Percentiles rank a stretch among this genome's conserved stretches.
Evolutionary conservation across 2,329 filamentous ascomycete species (phyloP).

Genomic region (Ophiostoma perfectum): DNA sequence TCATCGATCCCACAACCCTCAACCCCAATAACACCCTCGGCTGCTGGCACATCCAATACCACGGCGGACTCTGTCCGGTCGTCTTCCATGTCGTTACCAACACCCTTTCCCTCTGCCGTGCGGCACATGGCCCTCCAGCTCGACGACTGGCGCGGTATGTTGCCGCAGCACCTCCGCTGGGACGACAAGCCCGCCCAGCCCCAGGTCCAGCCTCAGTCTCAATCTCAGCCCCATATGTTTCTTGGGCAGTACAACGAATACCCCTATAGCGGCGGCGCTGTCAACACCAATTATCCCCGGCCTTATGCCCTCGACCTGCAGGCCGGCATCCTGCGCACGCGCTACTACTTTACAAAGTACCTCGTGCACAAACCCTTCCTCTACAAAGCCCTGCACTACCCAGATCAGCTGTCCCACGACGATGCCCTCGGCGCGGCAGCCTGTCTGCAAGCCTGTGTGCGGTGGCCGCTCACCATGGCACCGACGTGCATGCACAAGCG

Average conservation of each 20-base stretch:
- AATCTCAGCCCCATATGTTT: constrained; percentile 25
- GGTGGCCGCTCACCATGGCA: constrained; percentile 56
- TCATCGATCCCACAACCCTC: constrained; percentile 24
- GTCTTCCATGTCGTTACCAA: constrained; percentile 42
- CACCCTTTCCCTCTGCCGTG: neutral
- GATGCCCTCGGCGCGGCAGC: constrained; percentile 52
- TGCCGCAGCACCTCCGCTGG: constrained; percentile 53
- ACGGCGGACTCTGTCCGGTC: neutral
- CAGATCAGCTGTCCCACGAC: constrained; percentile 47
- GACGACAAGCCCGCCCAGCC: constrained; percentile 44
- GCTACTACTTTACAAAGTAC: constrained; percentile 55
- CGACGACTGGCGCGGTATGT: constrained; percentile 52
- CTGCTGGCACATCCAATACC: neutral
- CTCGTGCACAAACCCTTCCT: constrained; percentile 54
- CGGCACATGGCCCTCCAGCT: constrained; percentile 45
- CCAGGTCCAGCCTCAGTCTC: neutral
- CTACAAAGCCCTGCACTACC: constrained; percentile 55
- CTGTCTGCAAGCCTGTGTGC: constrained; percentile 52
- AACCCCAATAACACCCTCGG: neutral
- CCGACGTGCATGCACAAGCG: constrained; percentile 54
- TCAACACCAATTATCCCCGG: neutral
- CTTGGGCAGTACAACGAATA: constrained; percentile 31
- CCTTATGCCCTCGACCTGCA: constrained; percentile 50
- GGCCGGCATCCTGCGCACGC: constrained; percentile 51
- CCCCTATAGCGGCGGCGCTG: neutral